These are phyloP conservation scores for Psilocybe tampanensis DNA, from an alignment of 768 basidiomycete species.

Conservation along the genomic window DNA sequence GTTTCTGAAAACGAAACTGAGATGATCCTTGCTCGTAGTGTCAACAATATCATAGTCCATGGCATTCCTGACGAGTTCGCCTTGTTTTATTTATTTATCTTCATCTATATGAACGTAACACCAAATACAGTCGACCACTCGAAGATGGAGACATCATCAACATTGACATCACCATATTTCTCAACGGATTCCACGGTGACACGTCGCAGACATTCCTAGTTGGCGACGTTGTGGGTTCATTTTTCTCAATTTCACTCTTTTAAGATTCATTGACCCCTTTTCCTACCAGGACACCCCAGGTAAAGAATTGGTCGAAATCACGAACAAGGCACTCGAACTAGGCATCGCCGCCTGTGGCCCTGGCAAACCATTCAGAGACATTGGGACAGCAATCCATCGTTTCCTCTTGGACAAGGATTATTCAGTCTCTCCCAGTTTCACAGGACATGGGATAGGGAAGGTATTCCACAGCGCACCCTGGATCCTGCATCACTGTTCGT, in stretches of 20 bases:
- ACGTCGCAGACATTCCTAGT: slow-evolving; percentile 85
- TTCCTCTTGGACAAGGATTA: slow-evolving; percentile 45
- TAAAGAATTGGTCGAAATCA: slow-evolving; percentile 60
- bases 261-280: not conserved
- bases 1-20: slow-evolving; percentile 32
- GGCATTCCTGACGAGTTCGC: slow-evolving; percentile 90
- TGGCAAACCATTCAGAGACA: slow-evolving; percentile 64
- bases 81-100: not conserved
- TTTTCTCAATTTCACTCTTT: not conserved
- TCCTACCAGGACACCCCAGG: slow-evolving; percentile 66
- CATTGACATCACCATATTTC: slow-evolving; percentile 83
- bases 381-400: slow-evolving; percentile 71
- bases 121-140: slow-evolving; percentile 63
- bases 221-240: slow-evolving; percentile 65
- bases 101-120: not conserved
- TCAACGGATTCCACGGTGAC: slow-evolving; percentile 88
- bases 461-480: slow-evolving; percentile 82
- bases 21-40: slow-evolving; percentile 51
- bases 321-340: slow-evolving; percentile 63
- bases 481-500: slow-evolving; percentile 77
- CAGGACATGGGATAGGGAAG: slow-evolving; percentile 86
- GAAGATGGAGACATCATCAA: slow-evolving; percentile 87
- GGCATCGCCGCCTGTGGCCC: slow-evolving; percentile 81
- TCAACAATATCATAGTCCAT: slow-evolving; percentile 87
- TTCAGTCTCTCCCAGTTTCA: slow-evolving; percentile 71